phyloP scores from a whole-genome alignment of 129 eudicot species.

The Artemisia annua region DNA sequence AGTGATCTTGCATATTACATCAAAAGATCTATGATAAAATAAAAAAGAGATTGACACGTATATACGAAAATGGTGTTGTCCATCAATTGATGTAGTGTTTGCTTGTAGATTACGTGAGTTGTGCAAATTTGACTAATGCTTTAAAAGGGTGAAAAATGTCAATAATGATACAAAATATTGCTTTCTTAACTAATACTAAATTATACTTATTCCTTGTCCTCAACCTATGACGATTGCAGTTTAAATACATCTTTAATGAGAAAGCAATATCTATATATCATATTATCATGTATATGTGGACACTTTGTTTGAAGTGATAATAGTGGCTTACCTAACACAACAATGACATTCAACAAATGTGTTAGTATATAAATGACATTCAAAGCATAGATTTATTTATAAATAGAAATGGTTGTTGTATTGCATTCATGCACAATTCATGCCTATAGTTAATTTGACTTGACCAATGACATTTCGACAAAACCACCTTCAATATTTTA shows the following conservation, averaged over 20 bases:
- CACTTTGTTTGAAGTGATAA: background rate
- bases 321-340: slow-evolving; percentile 12
- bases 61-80: too few relatives aligned
- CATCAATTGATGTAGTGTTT: background rate
- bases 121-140: slow-evolving; percentile 3
- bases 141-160: background rate
- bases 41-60: too few relatives aligned
- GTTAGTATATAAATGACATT: background rate
- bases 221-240: background rate
- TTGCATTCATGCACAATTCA: slow-evolving; percentile 14
- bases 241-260: background rate
- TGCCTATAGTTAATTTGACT: background rate
- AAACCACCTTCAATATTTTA: background rate
- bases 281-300: background rate
- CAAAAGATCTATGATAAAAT: too few relatives aligned
- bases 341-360: background rate
- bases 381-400: background rate
- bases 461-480: background rate
- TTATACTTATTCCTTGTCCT: too few relatives aligned
- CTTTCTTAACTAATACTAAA: too few relatives aligned
- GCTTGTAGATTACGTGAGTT: background rate
- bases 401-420: background rate
- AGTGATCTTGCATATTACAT: too few relatives aligned
- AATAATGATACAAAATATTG: too few relatives aligned
- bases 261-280: background rate